These are phyloP conservation scores for Mycena olivaceomarginata DNA, from an alignment of 768 basidiomycete genomes.

Conservation along the genomic window DNA sequence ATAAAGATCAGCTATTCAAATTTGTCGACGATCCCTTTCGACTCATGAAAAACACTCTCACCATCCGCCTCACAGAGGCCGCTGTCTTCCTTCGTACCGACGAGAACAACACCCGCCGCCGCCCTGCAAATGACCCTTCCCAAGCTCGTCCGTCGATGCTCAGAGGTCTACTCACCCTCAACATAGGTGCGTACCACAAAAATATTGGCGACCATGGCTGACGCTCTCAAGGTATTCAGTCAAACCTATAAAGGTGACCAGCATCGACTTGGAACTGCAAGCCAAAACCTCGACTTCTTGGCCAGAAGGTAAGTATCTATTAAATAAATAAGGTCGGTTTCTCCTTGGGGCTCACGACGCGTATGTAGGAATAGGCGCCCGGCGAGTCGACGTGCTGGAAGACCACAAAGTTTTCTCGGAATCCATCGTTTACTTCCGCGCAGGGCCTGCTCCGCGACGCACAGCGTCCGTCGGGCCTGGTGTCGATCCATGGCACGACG, in stretches of 20 bases:
- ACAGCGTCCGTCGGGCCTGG: constrained; percentile 70
- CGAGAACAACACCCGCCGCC: constrained; percentile 55
- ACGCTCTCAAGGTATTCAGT: constrained; percentile 57
- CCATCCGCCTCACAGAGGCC: constrained; percentile 70
- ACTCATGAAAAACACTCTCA: constrained; percentile 49
- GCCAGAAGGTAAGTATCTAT: constrained; percentile 83
- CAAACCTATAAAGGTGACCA: constrained; percentile 91
- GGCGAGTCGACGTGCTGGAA: constrained; percentile 86
- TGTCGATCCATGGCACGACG: constrained; percentile 59
- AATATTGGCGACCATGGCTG: constrained; percentile 13
- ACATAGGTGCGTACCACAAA: constrained; percentile 44
- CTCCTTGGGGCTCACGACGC: constrained; percentile 26
- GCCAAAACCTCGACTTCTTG: constrained; percentile 85
- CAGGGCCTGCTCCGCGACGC: constrained; percentile 63
- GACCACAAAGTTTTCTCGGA: constrained; percentile 85
- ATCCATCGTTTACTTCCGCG: constrained; percentile 84
- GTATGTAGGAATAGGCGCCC: constrained; percentile 76
- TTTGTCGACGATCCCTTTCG: neutral
- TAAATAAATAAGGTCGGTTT: neutral
- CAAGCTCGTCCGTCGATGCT: constrained; percentile 72
- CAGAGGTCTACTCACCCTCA: constrained; percentile 79
- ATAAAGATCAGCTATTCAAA: neutral
- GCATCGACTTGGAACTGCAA: constrained; percentile 87
- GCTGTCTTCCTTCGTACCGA: constrained; percentile 66
- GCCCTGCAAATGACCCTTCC: constrained; percentile 40